Percentiles rank a stretch among this genome's conserved stretches.
Evolutionary conservation across 2,329 filamentous ascomycete species (phyloP).

Genomic region (Phaeomoniella chlamydospora): DNA sequence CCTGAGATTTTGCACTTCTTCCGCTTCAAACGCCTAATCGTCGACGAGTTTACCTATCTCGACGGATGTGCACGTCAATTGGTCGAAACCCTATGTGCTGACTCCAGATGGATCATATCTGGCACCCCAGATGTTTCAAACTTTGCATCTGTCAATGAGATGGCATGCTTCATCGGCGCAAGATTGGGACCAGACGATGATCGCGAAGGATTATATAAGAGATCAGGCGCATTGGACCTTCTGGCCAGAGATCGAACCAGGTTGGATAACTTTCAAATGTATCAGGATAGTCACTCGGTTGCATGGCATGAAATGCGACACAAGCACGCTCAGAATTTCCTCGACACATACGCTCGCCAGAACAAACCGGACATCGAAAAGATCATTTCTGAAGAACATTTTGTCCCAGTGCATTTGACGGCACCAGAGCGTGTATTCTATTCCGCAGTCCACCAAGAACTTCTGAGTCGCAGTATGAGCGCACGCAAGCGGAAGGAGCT

Average conservation of each 20-base stretch:
- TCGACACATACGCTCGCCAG: conserved; percentile 36
- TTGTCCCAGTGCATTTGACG: neutral
- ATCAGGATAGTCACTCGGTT: conserved; percentile 32
- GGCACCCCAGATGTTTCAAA: conserved; percentile 45
- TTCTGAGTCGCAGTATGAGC: neutral
- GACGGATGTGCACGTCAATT: conserved; percentile 25
- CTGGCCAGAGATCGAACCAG: conserved; percentile 29
- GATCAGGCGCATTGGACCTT: conserved; percentile 25
- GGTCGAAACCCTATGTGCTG: conserved; percentile 30
- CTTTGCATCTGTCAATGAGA: conserved; percentile 44
- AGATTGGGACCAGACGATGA: conserved; percentile 40
- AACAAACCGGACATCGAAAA: neutral
- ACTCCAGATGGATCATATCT: conserved; percentile 47
- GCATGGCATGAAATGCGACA: conserved; percentile 38
- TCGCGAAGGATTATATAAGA: conserved; percentile 26
- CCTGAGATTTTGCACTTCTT: conserved; percentile 49
- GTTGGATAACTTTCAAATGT: conserved; percentile 42
- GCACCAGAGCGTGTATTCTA: neutral
- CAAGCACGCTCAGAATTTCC: conserved; percentile 37
- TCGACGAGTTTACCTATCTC: conserved; percentile 52
- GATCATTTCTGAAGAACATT: neutral
- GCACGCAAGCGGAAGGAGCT: neutral
- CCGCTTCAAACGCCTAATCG: conserved; percentile 42
- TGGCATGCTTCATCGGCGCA: conserved; percentile 41
- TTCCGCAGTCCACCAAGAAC: neutral